phyloP scores from a whole-genome alignment of 345 rosid species.

The Eutrema japonicum region DNA sequence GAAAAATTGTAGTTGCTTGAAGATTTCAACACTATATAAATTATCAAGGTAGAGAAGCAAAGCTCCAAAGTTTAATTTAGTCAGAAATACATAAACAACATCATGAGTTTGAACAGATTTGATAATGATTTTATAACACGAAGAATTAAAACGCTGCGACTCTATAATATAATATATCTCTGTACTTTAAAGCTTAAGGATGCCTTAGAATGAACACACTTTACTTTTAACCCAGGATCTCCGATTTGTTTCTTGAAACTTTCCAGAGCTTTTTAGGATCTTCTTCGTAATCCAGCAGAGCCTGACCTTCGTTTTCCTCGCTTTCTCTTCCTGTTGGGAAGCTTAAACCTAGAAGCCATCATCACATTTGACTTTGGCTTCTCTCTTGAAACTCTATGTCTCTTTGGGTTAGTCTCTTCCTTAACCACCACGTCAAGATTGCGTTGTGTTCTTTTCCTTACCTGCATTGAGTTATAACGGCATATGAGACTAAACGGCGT shows the following conservation, averaged over 20 bases:
- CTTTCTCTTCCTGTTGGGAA: slow-evolving; percentile 55
- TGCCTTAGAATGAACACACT: slow-evolving; percentile 8
- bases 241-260: slow-evolving; percentile 1
- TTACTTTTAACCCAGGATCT: neutral
- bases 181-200: slow-evolving; percentile 33
- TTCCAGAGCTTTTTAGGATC: slow-evolving; percentile 45
- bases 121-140: slow-evolving; percentile 9
- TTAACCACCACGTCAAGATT: slow-evolving; percentile 47
- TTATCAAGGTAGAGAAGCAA: neutral
- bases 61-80: slow-evolving; percentile 12
- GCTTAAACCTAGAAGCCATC: slow-evolving; percentile 52
- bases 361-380: slow-evolving; percentile 39
- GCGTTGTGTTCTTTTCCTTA: slow-evolving; percentile 42
- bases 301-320: slow-evolving; percentile 57
- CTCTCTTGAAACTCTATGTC: slow-evolving; percentile 35
- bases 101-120: slow-evolving; percentile 26
- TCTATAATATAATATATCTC: neutral
- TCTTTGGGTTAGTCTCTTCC: slow-evolving; percentile 52
- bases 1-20: neutral
- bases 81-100: slow-evolving; percentile 20
- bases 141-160: slow-evolving; percentile 30
- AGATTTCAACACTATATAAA: neutral
- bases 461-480: slow-evolving; percentile 32
- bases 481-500: slow-evolving; percentile 2
- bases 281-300: slow-evolving; percentile 47